A percentile compares a stretch with the other conserved stretches of the same genome.
These are phyloP conservation scores for Periconia sp. DNA, from an alignment of 2,329 filamentous ascomycete genomes.

Conservation along the genomic window DNA sequence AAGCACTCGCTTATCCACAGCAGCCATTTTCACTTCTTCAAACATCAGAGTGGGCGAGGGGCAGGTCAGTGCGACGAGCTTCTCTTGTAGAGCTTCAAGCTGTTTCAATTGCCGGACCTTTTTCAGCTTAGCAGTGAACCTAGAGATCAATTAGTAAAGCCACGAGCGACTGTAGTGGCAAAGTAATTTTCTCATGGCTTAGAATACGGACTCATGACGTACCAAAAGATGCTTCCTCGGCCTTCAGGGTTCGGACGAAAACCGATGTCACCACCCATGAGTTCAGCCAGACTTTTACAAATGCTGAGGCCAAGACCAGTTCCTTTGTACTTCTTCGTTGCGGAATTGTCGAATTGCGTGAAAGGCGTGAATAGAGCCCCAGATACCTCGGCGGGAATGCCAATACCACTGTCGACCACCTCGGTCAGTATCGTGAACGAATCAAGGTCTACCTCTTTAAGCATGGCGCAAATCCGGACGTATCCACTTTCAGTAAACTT, in stretches of 20 bases:
- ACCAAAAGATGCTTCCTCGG: constrained; percentile 50
- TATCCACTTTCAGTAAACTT: constrained; percentile 67
- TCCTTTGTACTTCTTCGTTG: constrained; percentile 61
- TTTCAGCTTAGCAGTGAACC: constrained; percentile 53
- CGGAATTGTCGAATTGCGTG: constrained; percentile 60
- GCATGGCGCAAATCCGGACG: constrained; percentile 53
- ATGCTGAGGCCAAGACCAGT: constrained; percentile 65
- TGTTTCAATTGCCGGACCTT: constrained; percentile 30
- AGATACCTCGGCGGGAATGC: constrained; percentile 54
- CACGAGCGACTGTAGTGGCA: too few species aligned
- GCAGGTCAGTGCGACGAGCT: constrained; percentile 13
- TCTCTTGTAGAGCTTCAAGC: constrained; percentile 18
- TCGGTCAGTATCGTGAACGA: constrained; percentile 56
- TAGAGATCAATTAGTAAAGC: constrained; percentile 44
- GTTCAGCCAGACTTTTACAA: constrained; percentile 61
- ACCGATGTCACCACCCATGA: constrained; percentile 62
- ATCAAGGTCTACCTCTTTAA: constrained; percentile 50
- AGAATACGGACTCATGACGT: constrained; percentile 44
- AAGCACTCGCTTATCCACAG: constrained; percentile 37
- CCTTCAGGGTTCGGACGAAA: constrained; percentile 54
- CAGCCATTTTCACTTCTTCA: constrained; percentile 27
- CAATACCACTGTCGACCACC: constrained; percentile 62
- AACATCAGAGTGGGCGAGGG: constrained; percentile 16
- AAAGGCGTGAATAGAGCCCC: constrained; percentile 63
- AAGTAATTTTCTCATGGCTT: too few species aligned